Conservation (phyloP, 176 grass and related monocot genomes). For the Puccinellia tenuiflora region DNA sequence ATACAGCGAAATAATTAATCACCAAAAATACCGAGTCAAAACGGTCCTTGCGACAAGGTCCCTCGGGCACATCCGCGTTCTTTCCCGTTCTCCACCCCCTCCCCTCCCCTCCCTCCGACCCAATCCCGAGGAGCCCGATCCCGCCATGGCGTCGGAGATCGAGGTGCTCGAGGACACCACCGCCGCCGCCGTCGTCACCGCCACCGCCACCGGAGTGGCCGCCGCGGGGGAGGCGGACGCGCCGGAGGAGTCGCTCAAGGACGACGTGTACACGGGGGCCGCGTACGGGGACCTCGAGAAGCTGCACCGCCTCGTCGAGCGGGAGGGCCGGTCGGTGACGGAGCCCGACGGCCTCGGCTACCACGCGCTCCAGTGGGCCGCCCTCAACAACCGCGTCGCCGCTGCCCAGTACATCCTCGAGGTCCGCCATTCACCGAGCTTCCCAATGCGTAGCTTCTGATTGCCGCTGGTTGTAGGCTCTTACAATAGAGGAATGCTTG, state of each 20-base stretch:
- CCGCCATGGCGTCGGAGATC: slow-evolving; percentile 66
- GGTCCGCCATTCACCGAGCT: slow-evolving; percentile 15
- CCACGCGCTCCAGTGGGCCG: slow-evolving; percentile 91
- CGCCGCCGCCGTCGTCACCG: not conserved
- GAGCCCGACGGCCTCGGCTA: slow-evolving; percentile 68
- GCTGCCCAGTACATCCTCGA: slow-evolving; percentile 91
- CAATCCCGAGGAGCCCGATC: not conserved
- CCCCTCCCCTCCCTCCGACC: not conserved
- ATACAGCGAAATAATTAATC: not conserved
- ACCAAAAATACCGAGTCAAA: slow-evolving; percentile 13
- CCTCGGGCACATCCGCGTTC: not conserved
- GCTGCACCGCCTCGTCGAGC: slow-evolving; percentile 75
- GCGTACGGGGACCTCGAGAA: slow-evolving; percentile 93
- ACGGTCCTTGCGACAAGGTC: not conserved
- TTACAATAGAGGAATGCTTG: not conserved
- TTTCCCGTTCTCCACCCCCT: not conserved
- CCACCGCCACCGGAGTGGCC: not conserved
- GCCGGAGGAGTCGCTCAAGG: slow-evolving; percentile 63
- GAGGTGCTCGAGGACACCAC: slow-evolving; percentile 48
- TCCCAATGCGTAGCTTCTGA: not conserved
- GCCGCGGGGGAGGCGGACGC: slow-evolving; percentile 6
- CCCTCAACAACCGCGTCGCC: slow-evolving; percentile 87
- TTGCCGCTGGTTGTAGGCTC: not conserved
- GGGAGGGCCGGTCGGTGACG: slow-evolving; percentile 59
- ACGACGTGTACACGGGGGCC: slow-evolving; percentile 82